Conservation (phyloP, 176 grass and related monocot genomes). For the Aegilops longissima region DNA sequence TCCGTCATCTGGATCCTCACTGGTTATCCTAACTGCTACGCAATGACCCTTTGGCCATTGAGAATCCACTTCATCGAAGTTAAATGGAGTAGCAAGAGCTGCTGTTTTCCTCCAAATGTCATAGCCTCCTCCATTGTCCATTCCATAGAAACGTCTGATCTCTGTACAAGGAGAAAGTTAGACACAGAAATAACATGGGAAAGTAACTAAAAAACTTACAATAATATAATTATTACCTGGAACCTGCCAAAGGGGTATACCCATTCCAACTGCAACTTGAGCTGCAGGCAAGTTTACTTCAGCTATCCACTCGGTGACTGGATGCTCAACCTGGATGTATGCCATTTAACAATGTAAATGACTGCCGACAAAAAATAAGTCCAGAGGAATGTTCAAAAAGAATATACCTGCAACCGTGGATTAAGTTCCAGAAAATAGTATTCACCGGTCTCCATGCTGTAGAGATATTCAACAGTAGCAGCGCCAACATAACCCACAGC, state of each 20-base stretch:
- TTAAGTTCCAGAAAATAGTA: constrained; percentile 99
- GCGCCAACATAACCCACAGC: constrained; percentile 91
- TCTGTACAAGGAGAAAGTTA: constrained; percentile 48
- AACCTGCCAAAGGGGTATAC: constrained; percentile 96
- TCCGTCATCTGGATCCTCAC: constrained; percentile 97
- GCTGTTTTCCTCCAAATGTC: constrained; percentile 80
- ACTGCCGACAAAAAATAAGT: constrained; percentile 13
- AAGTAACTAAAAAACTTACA: background rate
- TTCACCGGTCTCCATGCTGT: constrained; percentile 99
- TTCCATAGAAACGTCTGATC: constrained; percentile 98
- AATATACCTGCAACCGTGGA: constrained; percentile 73
- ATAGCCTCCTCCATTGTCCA: constrained; percentile 85
- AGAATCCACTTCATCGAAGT: constrained; percentile 92
- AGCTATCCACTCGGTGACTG: constrained; percentile 98
- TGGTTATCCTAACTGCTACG: constrained; percentile 91
- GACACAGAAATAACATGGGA: background rate
- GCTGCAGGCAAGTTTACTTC: constrained; percentile 95
- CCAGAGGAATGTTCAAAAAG: constrained; percentile 20
- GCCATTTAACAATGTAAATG: constrained; percentile 21
- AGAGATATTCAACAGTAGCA: constrained; percentile 98
- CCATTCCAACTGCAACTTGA: constrained; percentile 98
- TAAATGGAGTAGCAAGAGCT: constrained; percentile 74
- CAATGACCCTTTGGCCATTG: constrained; percentile 86
- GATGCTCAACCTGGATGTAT: constrained; percentile 78
- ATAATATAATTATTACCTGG: constrained; percentile 55